Base-by-base conservation (phyloP, 2,329 filamentous ascomycete genomes). In the Aspergillus piperis region DNA sequence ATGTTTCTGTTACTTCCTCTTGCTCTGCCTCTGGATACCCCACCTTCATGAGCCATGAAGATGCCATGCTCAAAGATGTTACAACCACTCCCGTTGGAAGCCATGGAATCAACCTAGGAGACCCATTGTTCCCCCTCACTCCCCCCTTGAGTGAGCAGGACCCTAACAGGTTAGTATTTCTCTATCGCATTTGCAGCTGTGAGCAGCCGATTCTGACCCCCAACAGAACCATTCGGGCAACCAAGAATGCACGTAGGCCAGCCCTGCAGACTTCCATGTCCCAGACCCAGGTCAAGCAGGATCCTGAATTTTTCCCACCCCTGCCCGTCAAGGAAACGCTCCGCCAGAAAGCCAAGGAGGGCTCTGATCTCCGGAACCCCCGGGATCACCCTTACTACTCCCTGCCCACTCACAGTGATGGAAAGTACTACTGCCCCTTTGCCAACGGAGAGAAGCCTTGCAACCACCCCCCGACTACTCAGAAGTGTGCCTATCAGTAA, bases 401-500 rank as follows among this genome's bases (percentile, higher is more conserved):
- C 44, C 65, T 77, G 64, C 70, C 76, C n/a, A 76, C 78, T 48
- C 73, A 75, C 55, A 73, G 67, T 63, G 91, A 96, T 77, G 92
- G 92, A 72, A 86, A 96, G 61, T 98, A 95, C 81, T 92, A 96
- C 80, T 98, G 94, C 83, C 94, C 94, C 5, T 95, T 90, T 83
- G 88, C 90, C 75, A 70, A 68, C 57, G 89, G 87, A 69, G 80
- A 83, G 59, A 80, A 84, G 54, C 83, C 88, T 72, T 98, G 94
- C 85, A 90, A 86, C 77, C 94, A 97, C 86, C 90, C 91, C 80
- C 87, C 93, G 42, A 95, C 96, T 73, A 95, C 96, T 82, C 90
- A 98, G 70, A 97, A 97, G 86, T 97, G 94, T 88, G 96, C 96
- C 80, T 98, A 97, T 75, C 93, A 97, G 93, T 96, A 89, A 86